Base-by-base conservation (phyloP, 257 asterid species). In the Leptodermis oblonga region DNA sequence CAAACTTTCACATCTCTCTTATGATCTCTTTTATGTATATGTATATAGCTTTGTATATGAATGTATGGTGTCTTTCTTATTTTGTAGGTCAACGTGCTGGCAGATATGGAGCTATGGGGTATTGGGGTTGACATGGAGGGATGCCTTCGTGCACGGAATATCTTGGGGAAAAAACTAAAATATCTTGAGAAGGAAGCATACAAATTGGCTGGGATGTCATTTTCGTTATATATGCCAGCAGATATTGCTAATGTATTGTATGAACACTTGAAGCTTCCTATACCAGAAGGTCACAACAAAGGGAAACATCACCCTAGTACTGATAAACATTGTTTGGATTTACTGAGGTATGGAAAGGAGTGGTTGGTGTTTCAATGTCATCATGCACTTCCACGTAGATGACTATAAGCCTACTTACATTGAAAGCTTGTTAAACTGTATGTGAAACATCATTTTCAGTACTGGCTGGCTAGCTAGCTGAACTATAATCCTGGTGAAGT, bases 61-160 rank as follows among this genome's bases (percentile, higher is more conserved):
- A 41, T 58, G 7, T 28, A 2, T 62, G 52, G 43, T 2, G 9
- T 62, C 46, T 37, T 55, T 23, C 37, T 54, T 71, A 56, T 66
- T 64, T 76, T 81, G 73, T 76, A 93, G 99, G 92, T 79, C 43
- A 77, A 86, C 64, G 79, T 93, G 81, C 96, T 93, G 80, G 95
- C 96, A 68, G 91, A 90, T 81, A 93, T 93, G 97, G 99, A 93
- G 91, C 82, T 82, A 46, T 85, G 86, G 71, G 99, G 99, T 68
- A 88, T 93, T 74, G 99, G 99, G 67, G 96, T 93, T 74, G 97
- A 93, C 83, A 87, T 93, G 95, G 99, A 93, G 76, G 91, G 94
- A 71, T 93, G 99, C 81, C 89, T 90, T 73, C 83, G 67, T 72
- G 95, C 96, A 12, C 86, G 96, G 43, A 80, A 87, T 75, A 74